Evolutionary conservation across 345 rosid genomes (phyloP), one percentile per base, ranked within the genome.

Genomic region (Carallia pectinifolia): DNA sequence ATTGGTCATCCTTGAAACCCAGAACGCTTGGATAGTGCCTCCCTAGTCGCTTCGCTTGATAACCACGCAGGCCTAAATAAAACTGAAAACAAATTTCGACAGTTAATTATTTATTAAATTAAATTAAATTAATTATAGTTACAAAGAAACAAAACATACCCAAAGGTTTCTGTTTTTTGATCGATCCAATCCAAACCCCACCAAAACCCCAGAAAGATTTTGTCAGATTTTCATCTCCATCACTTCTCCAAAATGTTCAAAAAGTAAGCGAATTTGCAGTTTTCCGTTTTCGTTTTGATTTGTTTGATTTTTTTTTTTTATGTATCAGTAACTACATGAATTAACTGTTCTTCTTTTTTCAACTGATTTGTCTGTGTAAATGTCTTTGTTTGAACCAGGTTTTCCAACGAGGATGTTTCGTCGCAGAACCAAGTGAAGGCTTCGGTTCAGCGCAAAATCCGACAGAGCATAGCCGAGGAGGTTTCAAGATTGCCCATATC

Each of bases 401-500:
- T 96, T 84, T 88, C 89, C 2, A 77, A 81, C 9, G 98, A 96
- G 80, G 99, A 96, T 10, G 90, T 96, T 18, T 96, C 99, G 3
- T 83, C 96, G 48, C 99, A 92, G 66, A 96, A 96, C 81, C 99
- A 96, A 87, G 97, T 96, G 50, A 96, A 96, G 73, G 99, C 99
- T 37, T 96, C 99, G 44, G 98, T 92, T 53, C 99, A 96, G 74
- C 86, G 99, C 13, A 92, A 79, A 81, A 90, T 96, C 58, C 92
- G 98, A 39, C 99, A 92, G 71, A 90, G 98, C 78, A 96, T 92
- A 66, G 97, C 89, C 17, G 99, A 96, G 47, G 98, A 96, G 97
- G 99, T 92, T 27, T 9, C 2, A 67, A 59, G 33, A 6, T 37
- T 77, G 50, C 16, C 38, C 53, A 0, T 40, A 10, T 74, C 29